Evolutionary conservation across 352 stramenopile genomes (phyloP).

Genomic region (Globisporangium radiosum): DNA sequence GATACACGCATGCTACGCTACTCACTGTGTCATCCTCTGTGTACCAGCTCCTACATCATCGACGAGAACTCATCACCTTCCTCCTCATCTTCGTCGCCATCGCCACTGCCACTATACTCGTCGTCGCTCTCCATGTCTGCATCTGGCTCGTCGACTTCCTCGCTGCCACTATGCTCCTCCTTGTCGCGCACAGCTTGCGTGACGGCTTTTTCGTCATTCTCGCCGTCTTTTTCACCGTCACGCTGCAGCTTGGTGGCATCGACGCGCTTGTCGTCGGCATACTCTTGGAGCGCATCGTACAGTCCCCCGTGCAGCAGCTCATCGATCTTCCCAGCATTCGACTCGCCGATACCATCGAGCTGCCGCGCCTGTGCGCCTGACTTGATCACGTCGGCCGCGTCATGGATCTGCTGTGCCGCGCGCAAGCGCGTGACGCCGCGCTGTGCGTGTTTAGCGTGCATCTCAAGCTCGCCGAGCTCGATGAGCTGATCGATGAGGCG

Average conservation of each 20-base stretch:
- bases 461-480: slow-evolving; percentile 51
- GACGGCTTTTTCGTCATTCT: slow-evolving; percentile 14
- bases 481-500: slow-evolving; percentile 50
- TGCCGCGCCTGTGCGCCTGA: slow-evolving; percentile 23
- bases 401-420: slow-evolving; percentile 48
- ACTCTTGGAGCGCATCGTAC: slow-evolving; percentile 36
- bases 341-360: no score
- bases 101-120: no score
- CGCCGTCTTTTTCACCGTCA: slow-evolving; percentile 16
- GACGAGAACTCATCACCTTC: no score
- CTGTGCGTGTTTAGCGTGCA: slow-evolving; percentile 36
- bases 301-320: no score
- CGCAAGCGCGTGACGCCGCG: slow-evolving; percentile 47
- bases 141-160: slow-evolving; percentile 3
- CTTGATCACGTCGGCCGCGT: slow-evolving; percentile 35
- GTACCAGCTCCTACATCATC: no score
- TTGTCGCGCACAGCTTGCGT: slow-evolving; percentile 8
- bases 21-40: no score
- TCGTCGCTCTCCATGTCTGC: no score
- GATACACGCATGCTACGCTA: no score
- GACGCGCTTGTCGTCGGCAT: slow-evolving; percentile 16
- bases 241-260: no score
- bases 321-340: no score
- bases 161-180: slow-evolving; percentile 1
- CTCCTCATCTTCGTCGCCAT: no score